Percentiles rank a stretch among this genome's conserved stretches.
phyloP scores from a whole-genome alignment of 1,284 basidiomycete genomes.

The Trichosporon sp. region DNA sequence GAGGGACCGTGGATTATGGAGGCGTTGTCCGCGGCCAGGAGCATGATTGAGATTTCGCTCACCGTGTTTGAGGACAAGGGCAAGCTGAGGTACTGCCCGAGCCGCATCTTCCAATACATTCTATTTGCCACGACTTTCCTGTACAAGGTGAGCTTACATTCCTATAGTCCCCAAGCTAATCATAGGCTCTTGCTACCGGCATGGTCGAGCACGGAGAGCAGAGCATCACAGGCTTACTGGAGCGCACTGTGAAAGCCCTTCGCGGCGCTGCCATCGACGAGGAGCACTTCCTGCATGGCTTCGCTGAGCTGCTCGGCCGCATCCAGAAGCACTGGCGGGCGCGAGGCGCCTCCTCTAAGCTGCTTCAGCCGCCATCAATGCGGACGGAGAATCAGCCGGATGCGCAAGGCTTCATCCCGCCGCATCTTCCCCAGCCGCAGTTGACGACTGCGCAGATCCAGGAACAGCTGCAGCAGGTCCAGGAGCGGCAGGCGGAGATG shows the following conservation, averaged over 20 bases:
- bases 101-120: constrained; percentile 14
- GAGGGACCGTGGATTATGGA: constrained; percentile 19
- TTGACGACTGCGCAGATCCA: background rate
- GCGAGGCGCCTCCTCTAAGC: background rate
- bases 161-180: background rate
- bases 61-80: constrained; percentile 9
- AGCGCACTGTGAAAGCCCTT: constrained; percentile 8
- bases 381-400: background rate
- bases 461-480: background rate
- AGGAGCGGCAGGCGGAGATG: background rate
- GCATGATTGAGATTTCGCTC: constrained; percentile 13
- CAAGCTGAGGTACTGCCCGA: constrained; percentile 11
- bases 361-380: background rate
- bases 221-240: constrained; percentile 5
- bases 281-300: constrained; percentile 15
- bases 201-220: constrained; percentile 16
- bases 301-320: constrained; percentile 9
- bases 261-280: constrained; percentile 12
- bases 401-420: background rate
- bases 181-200: constrained; percentile 10
- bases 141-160: constrained; percentile 9
- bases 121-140: constrained; percentile 18
- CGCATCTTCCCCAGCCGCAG: background rate
- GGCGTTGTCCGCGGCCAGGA: constrained; percentile 9
- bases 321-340: constrained; percentile 17